A percentile compares a stretch with the other conserved stretches of the same genome.
Evolutionary conservation across 352 stramenopile species (phyloP).

Genomic region (Pythium vanterpoolii): DNA sequence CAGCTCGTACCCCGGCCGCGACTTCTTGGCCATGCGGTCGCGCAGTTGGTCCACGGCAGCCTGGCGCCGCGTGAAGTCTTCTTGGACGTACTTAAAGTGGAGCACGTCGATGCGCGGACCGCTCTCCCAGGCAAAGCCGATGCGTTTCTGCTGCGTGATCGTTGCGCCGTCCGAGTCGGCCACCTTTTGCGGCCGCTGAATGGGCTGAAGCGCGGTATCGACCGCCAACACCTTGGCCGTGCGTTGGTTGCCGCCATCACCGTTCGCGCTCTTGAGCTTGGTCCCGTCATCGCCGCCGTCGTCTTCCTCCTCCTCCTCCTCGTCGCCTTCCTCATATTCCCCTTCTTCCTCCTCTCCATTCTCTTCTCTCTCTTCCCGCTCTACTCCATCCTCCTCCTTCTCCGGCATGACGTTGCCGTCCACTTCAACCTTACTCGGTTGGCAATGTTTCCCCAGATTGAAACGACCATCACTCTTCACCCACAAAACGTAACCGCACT

Average conservation of each 20-base stretch:
- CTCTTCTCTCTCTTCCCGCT: slow-evolving; percentile 24
- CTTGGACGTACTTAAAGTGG: slow-evolving; percentile 66
- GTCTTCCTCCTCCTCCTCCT: slow-evolving; percentile 19
- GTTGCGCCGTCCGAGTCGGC: slow-evolving; percentile 25
- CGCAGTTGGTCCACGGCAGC: slow-evolving; percentile 54
- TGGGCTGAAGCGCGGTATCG: slow-evolving; percentile 13
- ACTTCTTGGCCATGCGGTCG: slow-evolving; percentile 56
- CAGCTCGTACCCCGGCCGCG: slow-evolving; percentile 55
- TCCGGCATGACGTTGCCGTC: not conserved
- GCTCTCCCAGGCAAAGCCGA: slow-evolving; percentile 58
- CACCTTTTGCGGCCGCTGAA: slow-evolving; percentile 20
- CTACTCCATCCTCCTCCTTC: slow-evolving; percentile 21
- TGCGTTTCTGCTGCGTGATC: slow-evolving; percentile 54
- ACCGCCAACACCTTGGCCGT: slow-evolving; percentile 30
- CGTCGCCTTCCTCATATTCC: slow-evolving; percentile 24
- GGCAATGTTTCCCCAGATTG: not conserved
- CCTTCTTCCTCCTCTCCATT: slow-evolving; percentile 22
- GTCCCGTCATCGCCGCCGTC: slow-evolving; percentile 14
- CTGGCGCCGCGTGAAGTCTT: slow-evolving; percentile 59
- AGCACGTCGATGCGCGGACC: slow-evolving; percentile 61
- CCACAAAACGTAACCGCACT: not conserved
- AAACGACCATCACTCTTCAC: slow-evolving; percentile 19
- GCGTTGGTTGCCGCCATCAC: slow-evolving; percentile 4
- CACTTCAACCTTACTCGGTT: slow-evolving; percentile 3
- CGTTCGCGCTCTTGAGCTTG: slow-evolving; percentile 10